Percentiles rank a stretch among this genome's conserved stretches.
These are phyloP conservation scores for Rhynchospora pubera DNA, from an alignment of 176 grass and related monocot species.

Conservation along the genomic window DNA sequence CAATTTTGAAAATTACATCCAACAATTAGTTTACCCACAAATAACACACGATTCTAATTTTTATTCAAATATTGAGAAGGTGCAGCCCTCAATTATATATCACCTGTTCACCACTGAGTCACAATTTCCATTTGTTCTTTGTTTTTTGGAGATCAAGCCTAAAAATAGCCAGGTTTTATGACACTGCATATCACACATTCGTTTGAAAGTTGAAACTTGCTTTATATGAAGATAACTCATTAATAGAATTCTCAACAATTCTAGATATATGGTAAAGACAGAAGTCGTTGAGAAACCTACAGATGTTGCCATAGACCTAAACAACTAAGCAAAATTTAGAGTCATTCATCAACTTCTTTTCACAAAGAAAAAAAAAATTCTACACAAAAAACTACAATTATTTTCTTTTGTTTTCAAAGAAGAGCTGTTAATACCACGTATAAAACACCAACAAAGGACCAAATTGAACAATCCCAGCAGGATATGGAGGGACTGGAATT, in stretches of 20 bases:
- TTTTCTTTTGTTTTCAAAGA: not conserved
- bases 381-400: not conserved
- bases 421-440: not conserved
- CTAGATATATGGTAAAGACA: not conserved
- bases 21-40: too few species aligned
- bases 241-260: not conserved
- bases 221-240: too few species aligned
- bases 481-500: conserved; percentile 6
- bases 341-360: not conserved
- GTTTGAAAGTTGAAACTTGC: not conserved
- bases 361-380: not conserved
- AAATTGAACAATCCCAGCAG: not conserved
- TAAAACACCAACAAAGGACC: not conserved
- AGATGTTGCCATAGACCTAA: not conserved
- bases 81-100: not conserved
- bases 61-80: too few species aligned
- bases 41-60: too few species aligned
- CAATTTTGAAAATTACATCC: not conserved
- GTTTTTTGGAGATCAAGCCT: not conserved
- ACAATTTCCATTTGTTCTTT: too few species aligned
- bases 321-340: not conserved
- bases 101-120: too few species aligned
- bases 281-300: not conserved
- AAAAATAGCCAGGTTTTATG: not conserved
- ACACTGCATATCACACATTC: not conserved